Evolutionary conservation across 2,329 filamentous ascomycete genomes (phyloP).

Genomic region (Botrytis deweyae): DNA sequence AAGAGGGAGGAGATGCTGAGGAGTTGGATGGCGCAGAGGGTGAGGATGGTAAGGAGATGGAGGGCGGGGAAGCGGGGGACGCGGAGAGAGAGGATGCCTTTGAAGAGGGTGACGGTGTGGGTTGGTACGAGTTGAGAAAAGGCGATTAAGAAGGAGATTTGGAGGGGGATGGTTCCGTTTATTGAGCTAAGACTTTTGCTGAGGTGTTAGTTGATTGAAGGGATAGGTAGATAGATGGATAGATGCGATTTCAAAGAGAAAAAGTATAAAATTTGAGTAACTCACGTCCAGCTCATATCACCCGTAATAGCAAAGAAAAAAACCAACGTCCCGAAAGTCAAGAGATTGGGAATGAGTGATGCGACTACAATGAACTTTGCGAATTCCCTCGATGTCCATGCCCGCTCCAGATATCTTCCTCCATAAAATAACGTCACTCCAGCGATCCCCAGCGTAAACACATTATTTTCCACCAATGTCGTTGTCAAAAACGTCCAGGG

Average conservation of each 20-base stretch:
- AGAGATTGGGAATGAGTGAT: constrained; percentile 74
- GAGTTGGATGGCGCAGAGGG: constrained; percentile 62
- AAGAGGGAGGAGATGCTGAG: constrained; percentile 71
- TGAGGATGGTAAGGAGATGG: constrained; percentile 71
- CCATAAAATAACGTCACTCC: constrained; percentile 83
- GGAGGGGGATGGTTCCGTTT: constrained; percentile 83
- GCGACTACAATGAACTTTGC: constrained; percentile 83
- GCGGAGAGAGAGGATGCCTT: constrained; percentile 82
- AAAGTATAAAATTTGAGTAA: constrained; percentile 33
- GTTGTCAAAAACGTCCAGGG: constrained; percentile 91
- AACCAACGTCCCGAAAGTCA: constrained; percentile 72
- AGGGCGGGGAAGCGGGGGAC: constrained; percentile 72
- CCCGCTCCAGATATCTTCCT: constrained; percentile 90
- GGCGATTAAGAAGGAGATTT: constrained; percentile 91
- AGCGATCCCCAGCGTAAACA: constrained; percentile 80
- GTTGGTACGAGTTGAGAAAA: constrained; percentile 98
- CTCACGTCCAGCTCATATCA: constrained; percentile 68
- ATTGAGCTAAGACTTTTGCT: constrained; percentile 71
- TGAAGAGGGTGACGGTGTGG: constrained; percentile 92
- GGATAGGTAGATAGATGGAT: constrained; percentile 34
- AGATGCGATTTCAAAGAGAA: constrained; percentile 31
- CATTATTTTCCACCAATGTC: constrained; percentile 87
- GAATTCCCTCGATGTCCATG: constrained; percentile 90
- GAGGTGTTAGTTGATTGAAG: constrained; percentile 24
- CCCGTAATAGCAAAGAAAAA: constrained; percentile 70